Evolutionary conservation across 2,329 filamentous ascomycete genomes (phyloP), one percentile per base, ranked within the genome.

Genomic region (Aspergillus sp.): DNA sequence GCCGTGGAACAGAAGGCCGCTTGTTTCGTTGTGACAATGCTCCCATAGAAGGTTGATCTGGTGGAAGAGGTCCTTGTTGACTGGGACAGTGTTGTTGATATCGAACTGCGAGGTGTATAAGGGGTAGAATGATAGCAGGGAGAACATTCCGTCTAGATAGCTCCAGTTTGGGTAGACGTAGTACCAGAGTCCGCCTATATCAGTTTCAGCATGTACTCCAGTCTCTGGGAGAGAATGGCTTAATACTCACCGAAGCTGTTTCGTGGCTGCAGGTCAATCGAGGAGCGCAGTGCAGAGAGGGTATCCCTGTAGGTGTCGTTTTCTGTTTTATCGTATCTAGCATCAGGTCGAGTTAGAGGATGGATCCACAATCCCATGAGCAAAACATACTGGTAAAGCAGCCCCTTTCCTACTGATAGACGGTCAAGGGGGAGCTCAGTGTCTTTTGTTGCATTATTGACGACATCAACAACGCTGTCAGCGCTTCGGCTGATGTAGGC

Each of bases 131-230:
- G 61, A 57, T 33, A 62, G 49, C 11, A 64, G 70, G 0, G 79
- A 81, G 71, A 77, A 82, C 75, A 83, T 80, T 57, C 81, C 81
- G 60, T 84, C 82, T 3, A 82, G 70, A 61, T 83, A 84, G 64
- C 78, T 80, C 75, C 80, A 80, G 53, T 83, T 71, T 1, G 79
- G 80, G 60, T 84, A 83, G 1, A 49, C 58, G 47, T 56, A 68
- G 47, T 66, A 68, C 67, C 67, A 67, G 3, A 62, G 61, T 9
- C 61, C 63, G 19, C 47, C 61, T 62, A 17, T 15, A 3, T 6
- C 15, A 12, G 48, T 41, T 27, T 37, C 14, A 37, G 21, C 15
- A 14, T 3, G 15, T 19, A 5, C 17, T 6, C 31, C 6, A 2
- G 17, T 19, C 4, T 21, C 3, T 52, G 6, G 31, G 15, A 17